Evolutionary conservation across 2,329 filamentous ascomycete genomes (phyloP), one percentile per base, ranked within the genome.

Genomic region (Neofusicoccum sp.): DNA sequence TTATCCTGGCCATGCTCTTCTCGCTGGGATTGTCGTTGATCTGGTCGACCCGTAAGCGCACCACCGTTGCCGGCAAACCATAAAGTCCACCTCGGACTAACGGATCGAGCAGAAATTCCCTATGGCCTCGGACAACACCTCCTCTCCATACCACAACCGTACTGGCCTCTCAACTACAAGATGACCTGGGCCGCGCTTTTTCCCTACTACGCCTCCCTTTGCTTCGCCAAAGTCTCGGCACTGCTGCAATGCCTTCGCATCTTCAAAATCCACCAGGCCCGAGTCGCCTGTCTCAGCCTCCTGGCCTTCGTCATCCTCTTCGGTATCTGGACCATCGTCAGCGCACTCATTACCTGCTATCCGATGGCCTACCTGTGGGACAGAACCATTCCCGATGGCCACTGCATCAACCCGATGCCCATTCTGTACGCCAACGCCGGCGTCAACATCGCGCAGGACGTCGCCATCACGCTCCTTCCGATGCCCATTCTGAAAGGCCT

Each of bases 171-270:
- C 26, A 43, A 34, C 47, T 3, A 24, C 30, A 9, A 16, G 36
- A 16, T 60, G 28, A 47, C 30, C 3, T 60, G 58, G 58, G 30
- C 38, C 11, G 38, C 20, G 5, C 47, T 60, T 6, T 60, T 60
- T 8, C 58, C 58, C 20, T 63, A 63, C 48, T 63, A 60, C 44
- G n/a, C 33, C 47, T 16, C 36, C 28, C 57, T 58, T 14, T 60
- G 58, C 43, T 38, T 63, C 38, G 58, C 61, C 40, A 63, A 63
- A 30, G 34, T 61, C 48, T 63, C 61, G 6, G 57, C 60, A 1
- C 38, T 63, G 6, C 58, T 63, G 36, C 57, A 60, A 26, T 57
- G 36, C 28, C 57, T 63, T 9, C 61, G 61, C 47, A 43, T 60
- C 36, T 60, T 60, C 36, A 41, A 31, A 9, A 48, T 61, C 9